Evolutionary conservation across 106 monocot species (phyloP).

Genomic region (Dendrobium huoshanense): DNA sequence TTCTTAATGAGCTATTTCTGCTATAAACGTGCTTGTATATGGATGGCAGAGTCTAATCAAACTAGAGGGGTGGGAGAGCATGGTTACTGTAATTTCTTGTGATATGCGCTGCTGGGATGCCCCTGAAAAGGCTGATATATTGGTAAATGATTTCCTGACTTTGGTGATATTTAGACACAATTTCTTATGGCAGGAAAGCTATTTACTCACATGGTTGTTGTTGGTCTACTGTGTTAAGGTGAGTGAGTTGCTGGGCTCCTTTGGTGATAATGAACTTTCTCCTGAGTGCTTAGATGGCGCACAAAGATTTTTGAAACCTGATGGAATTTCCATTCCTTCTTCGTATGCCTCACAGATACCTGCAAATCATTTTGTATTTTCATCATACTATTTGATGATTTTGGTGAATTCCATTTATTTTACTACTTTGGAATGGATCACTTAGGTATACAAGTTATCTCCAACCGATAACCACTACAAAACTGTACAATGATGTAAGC

Average conservation of each 20-base stretch:
- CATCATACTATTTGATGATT: neutral
- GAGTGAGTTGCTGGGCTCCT: constrained; percentile 90
- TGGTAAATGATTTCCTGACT: constrained; percentile 39
- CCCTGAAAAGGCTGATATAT: constrained; percentile 95
- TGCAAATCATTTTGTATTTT: neutral
- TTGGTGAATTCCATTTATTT: neutral
- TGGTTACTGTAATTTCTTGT: constrained; percentile 75
- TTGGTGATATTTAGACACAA: neutral
- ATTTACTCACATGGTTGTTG: neutral
- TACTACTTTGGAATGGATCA: constrained; percentile 7
- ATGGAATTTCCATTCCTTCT: constrained; percentile 97
- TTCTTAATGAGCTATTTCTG: no score
- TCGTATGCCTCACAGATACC: constrained; percentile 34
- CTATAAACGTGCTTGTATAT: neutral
- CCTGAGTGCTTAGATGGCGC: constrained; percentile 98
- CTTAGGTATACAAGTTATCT: constrained; percentile 88
- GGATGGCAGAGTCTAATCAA: constrained; percentile 68
- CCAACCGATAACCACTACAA: constrained; percentile 86
- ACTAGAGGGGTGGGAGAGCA: constrained; percentile 81
- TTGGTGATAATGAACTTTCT: constrained; percentile 95
- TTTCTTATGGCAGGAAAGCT: neutral
- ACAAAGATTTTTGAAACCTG: constrained; percentile 80
- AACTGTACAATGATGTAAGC: constrained; percentile 91
- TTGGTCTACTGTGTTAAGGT: constrained; percentile 35
- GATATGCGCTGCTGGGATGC: constrained; percentile 97